These are phyloP conservation scores for Bolboschoenus planiculmis DNA, from an alignment of 176 grass and related monocot genomes.

Conservation along the genomic window DNA sequence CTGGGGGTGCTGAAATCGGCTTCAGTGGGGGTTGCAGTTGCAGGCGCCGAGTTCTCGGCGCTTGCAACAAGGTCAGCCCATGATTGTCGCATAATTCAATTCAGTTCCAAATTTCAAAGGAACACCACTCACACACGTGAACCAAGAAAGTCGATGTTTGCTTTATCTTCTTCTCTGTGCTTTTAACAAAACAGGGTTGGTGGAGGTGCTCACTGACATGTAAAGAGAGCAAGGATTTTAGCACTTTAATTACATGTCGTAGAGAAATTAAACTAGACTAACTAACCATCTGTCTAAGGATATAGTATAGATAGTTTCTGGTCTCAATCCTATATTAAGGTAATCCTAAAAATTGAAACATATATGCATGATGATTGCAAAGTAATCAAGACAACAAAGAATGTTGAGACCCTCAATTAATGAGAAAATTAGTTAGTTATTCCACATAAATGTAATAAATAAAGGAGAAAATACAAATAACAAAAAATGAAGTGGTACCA, in stretches of 20 bases:
- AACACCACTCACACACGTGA: not conserved
- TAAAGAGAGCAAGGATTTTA: conserved; percentile 6
- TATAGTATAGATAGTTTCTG: not conserved
- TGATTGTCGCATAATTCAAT: conserved; percentile 98
- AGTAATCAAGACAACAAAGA: not conserved
- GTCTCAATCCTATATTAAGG: not conserved
- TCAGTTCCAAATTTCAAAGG: conserved; percentile 6
- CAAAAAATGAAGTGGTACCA: not conserved
- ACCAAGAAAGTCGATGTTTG: not conserved
- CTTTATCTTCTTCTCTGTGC: not conserved
- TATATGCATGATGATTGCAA: not conserved
- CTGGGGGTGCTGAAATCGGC: not conserved
- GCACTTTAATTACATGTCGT: not conserved
- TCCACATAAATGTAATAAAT: not conserved
- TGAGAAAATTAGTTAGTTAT: not conserved
- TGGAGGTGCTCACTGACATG: not conserved
- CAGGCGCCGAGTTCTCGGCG: conserved; percentile 89
- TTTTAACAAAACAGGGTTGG: not conserved
- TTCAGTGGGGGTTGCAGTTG: conserved; percentile 25
- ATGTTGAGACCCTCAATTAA: not conserved
- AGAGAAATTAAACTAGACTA: not conserved
- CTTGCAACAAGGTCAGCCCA: conserved; percentile 99
- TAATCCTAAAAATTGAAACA: not conserved
- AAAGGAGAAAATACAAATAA: not conserved
- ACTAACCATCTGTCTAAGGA: not conserved